Base-by-base conservation (phyloP, 176 grass and related monocot species). In the Triticum dicoccoides region DNA sequence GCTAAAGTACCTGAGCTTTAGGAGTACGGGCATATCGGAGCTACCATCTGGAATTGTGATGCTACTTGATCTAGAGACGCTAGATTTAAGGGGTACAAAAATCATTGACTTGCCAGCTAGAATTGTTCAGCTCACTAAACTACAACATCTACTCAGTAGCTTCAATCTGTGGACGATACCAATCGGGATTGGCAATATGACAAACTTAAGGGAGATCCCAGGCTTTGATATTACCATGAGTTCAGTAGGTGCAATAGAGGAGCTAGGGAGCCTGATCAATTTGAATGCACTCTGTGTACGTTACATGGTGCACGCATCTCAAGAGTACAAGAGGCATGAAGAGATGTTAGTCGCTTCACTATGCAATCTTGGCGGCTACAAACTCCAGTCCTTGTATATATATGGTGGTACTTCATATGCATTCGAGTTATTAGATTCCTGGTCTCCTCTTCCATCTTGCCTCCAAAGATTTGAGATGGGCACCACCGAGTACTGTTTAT, bases 401-500 rank as follows among this genome's bases (percentile, higher is more conserved):
- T 0, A 0, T 17, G 3, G 38, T 15, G 0, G 0, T 11, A 2
- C 54, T 10, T 21, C 9, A 15, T 18, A 3, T 23, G 17, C 6
- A 1, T 44, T 85, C 2, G 18, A 2, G 41, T 65, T 85, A 13
- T 35, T 85, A 76, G 25, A 85, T 66, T 63, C 5, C 1, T 75
- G 82, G 82, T 75, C n/a, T 17, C 69, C 82, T 84, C 54, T 61
- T 4, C 81, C 82, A 30, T n/a, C 14, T 42, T 21, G 0, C 10
- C 82, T 84, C 17, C 69, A 84, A 51, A 76, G 27, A 18, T 77
- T 65, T 63, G 10, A 2, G n/a, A 24, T 62, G 61, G 34, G 0
- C 4, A 37, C 18, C 0, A 25, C 25, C 25, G 0, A 0, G 5
- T 77, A 65, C n/a, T 18, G 3, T 65, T 54, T 66, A 25, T 25